Evolutionary conservation across 768 basidiomycete species (phyloP).

Genomic region (Hypsizygus marmoreus): DNA sequence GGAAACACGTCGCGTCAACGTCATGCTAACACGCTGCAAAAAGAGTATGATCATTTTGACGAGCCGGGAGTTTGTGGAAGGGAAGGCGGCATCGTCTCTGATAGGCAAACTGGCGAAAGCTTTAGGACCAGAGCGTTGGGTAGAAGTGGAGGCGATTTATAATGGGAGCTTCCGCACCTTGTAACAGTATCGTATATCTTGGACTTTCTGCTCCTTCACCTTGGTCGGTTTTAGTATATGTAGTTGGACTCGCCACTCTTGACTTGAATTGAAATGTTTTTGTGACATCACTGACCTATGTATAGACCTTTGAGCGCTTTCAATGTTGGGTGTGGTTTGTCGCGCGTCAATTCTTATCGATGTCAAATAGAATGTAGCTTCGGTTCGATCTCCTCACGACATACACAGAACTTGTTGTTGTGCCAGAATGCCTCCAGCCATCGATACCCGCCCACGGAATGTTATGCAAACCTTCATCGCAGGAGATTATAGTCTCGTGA

Average conservation of each 20-base stretch:
- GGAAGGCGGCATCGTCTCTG: conserved; percentile 30
- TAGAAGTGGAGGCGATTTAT: conserved; percentile 7
- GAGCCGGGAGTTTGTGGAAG: conserved; percentile 52
- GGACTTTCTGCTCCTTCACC: background rate
- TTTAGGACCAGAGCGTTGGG: conserved; percentile 22
- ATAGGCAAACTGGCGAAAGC: conserved; percentile 31
- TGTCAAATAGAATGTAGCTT: no score
- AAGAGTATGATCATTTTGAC: conserved; percentile 67
- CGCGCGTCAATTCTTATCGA: no score
- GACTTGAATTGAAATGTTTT: no score
- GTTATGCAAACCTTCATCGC: conserved; percentile 35
- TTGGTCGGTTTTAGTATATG: background rate
- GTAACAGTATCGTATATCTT: background rate
- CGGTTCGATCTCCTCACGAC: background rate
- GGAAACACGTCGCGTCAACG: conserved; percentile 64
- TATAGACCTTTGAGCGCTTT: no score
- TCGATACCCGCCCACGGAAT: conserved; percentile 12
- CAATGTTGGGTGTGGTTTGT: no score
- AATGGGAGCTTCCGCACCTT: conserved; percentile 11
- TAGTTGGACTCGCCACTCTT: background rate
- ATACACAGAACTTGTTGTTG: background rate
- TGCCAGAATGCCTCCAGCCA: conserved; percentile 15
- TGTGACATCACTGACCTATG: no score
- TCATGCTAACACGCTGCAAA: conserved; percentile 76
- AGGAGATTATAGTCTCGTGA: conserved; percentile 25